These are phyloP conservation scores for Tetrahymena elliotti DNA, from an alignment of 73 alveolate genomes.

Conservation along the genomic window DNA sequence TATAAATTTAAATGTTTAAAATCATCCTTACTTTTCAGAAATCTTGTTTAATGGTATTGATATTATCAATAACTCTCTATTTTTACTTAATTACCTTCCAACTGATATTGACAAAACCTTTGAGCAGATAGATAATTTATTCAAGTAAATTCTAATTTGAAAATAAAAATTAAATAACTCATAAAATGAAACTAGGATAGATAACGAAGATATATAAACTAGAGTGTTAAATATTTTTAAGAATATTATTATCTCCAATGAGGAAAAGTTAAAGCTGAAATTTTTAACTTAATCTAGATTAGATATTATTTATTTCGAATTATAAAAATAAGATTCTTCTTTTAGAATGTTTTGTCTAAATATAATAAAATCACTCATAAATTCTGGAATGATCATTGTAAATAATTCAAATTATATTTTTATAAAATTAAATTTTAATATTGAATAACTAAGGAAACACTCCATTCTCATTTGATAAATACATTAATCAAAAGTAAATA, in stretches of 20 bases:
- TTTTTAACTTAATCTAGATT: neutral
- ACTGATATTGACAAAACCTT: neutral
- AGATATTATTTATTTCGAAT: neutral
- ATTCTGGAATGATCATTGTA: neutral
- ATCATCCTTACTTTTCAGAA: neutral
- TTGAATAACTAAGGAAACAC: neutral
- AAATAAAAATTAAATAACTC: neutral
- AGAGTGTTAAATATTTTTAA: neutral
- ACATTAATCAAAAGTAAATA: neutral
- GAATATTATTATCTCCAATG: neutral
- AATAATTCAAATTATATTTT: neutral
- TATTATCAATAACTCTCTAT: neutral
- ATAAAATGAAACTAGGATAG: neutral
- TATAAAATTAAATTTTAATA: neutral
- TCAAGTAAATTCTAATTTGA: neutral
- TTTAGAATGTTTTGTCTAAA: neutral
- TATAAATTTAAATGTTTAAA: neutral
- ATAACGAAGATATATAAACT: neutral
- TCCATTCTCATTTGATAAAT: neutral
- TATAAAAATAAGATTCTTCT: neutral
- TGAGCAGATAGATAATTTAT: neutral
- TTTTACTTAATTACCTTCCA: neutral
- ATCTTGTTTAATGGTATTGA: neutral
- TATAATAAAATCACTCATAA: neutral
- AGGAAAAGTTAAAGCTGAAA: neutral